A percentile compares a stretch with the other conserved stretches of the same genome.
phyloP scores from a whole-genome alignment of 805 yeast genomes.

The Ogataea methanolica region DNA sequence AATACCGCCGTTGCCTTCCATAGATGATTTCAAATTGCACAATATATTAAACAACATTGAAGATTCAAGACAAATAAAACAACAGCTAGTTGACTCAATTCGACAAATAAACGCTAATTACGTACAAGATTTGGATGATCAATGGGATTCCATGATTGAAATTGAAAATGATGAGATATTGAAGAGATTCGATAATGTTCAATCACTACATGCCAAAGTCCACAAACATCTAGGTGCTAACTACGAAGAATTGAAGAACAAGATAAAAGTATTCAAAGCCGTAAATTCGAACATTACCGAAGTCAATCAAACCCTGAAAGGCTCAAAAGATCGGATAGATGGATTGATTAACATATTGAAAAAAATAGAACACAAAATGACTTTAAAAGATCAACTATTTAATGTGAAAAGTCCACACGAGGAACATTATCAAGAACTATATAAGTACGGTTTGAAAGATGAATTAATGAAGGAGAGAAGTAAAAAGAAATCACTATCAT shows the following conservation, averaged over 20 bases:
- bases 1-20: constrained; percentile 20
- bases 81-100: constrained; percentile 21
- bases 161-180: constrained; percentile 22
- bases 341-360: constrained; percentile 25
- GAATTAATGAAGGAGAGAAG: constrained; percentile 8
- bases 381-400: constrained; percentile 33
- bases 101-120: constrained; percentile 17
- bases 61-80: constrained; percentile 17
- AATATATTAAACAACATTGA: constrained; percentile 22
- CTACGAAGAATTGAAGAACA: constrained; percentile 5
- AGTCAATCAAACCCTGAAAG: constrained; percentile 14
- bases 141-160: constrained; percentile 17
- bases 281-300: constrained; percentile 19
- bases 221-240: constrained; percentile 4
- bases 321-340: constrained; percentile 19
- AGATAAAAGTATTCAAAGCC: neutral
- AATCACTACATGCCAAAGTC: constrained; percentile 5
- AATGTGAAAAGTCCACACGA: constrained; percentile 34
- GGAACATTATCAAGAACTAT: constrained; percentile 40
- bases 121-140: constrained; percentile 27
- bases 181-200: constrained; percentile 12
- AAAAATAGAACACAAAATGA: constrained; percentile 32
- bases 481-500: neutral
- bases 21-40: constrained; percentile 23
- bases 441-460: constrained; percentile 25